These are phyloP conservation scores for Cyclostephanos tholiformis DNA, from an alignment of 108 stramenopile genomes.

Conservation along the genomic window DNA sequence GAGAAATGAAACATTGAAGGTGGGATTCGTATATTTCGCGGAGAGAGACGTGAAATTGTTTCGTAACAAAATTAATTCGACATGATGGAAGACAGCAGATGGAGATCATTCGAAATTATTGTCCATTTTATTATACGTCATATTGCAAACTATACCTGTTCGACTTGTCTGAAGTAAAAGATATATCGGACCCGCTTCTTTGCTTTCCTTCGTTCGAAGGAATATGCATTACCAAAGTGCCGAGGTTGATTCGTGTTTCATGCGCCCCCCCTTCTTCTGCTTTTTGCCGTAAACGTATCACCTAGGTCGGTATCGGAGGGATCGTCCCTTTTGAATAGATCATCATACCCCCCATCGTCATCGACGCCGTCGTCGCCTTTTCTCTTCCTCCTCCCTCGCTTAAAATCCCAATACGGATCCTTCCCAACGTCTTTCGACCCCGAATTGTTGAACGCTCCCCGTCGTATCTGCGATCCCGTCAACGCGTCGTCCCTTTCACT, in stretches of 20 bases:
- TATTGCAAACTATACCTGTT: too few species aligned
- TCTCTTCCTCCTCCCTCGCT: constrained; percentile 53
- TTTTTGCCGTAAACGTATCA: constrained; percentile 44
- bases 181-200: too few species aligned
- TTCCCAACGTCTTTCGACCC: constrained; percentile 70
- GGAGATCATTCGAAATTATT: too few species aligned
- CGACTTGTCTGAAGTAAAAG: too few species aligned
- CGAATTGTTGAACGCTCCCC: constrained; percentile 75
- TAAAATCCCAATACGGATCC: constrained; percentile 87
- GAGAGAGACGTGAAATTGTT: too few species aligned
- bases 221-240: too few species aligned
- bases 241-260: neutral
- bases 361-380: constrained; percentile 49
- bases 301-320: constrained; percentile 55
- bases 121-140: too few species aligned
- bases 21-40: too few species aligned
- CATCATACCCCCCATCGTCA: constrained; percentile 64
- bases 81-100: neutral
- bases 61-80: neutral
- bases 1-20: constrained; percentile 43
- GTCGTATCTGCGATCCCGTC: constrained; percentile 62
- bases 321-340: constrained; percentile 62
- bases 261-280: constrained; percentile 25
- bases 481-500: constrained; percentile 59
- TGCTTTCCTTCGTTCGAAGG: too few species aligned